phyloP scores from a whole-genome alignment of 768 basidiomycete species.

The Asterophora lycoperdoides region DNA sequence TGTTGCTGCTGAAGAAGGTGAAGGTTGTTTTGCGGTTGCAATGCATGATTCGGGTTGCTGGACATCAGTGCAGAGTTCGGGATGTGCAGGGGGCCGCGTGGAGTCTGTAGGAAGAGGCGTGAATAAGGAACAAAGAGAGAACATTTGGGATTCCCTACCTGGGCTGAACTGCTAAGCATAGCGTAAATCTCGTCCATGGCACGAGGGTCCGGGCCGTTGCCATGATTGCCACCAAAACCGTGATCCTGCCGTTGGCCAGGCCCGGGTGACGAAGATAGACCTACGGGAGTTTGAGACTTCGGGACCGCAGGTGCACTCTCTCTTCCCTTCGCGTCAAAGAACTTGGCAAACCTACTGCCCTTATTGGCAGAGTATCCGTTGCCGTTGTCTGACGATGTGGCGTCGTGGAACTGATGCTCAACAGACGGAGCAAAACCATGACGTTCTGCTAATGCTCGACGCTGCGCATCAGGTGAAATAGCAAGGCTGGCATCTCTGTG shows the following conservation, averaged over 20 bases:
- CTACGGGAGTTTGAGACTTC: slow-evolving; percentile 36
- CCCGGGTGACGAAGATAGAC: slow-evolving; percentile 44
- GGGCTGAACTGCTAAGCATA: slow-evolving; percentile 73
- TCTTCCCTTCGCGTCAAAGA: slow-evolving; percentile 72
- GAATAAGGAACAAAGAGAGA: slow-evolving; percentile 1
- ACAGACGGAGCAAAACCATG: slow-evolving; percentile 18
- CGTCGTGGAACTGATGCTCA: slow-evolving; percentile 10
- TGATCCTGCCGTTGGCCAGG: slow-evolving; percentile 46
- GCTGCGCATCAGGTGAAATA: slow-evolving; percentile 11
- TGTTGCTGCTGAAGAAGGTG: slow-evolving; percentile 38
- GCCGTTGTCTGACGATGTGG: slow-evolving; percentile 25
- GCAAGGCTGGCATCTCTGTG: slow-evolving; percentile 14
- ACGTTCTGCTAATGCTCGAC: slow-evolving; percentile 13
- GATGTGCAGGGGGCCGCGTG: slow-evolving; percentile 24
- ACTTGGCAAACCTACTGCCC: slow-evolving; percentile 84
- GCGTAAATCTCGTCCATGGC: slow-evolving; percentile 79
- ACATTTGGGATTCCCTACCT: slow-evolving; percentile 41
- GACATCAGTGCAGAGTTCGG: slow-evolving; percentile 21
- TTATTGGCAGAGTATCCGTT: slow-evolving; percentile 52
- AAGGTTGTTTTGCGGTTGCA: slow-evolving; percentile 33
- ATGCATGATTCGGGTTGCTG: slow-evolving; percentile 28
- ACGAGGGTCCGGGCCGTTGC: slow-evolving; percentile 44
- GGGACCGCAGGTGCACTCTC: slow-evolving; percentile 32
- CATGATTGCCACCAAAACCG: slow-evolving; percentile 28
- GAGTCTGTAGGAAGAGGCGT: slow-evolving; percentile 19